Conservation (phyloP, 2,329 filamentous ascomycete genomes). For the Penicillium psychrosexuale region DNA sequence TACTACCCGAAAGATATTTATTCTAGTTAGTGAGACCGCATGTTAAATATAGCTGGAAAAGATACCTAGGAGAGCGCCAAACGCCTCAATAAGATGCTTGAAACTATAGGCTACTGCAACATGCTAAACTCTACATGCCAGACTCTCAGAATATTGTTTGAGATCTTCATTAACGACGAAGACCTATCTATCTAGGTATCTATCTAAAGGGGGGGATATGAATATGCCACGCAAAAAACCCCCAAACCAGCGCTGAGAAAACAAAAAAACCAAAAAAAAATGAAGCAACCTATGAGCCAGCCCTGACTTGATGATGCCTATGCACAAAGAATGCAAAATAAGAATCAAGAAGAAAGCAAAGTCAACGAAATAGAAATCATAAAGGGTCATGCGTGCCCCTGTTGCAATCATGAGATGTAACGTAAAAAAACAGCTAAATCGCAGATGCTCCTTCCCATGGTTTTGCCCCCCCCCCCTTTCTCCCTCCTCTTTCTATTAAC, state of each 20-base stretch:
- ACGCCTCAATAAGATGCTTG: background rate
- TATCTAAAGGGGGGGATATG: conserved; percentile 15
- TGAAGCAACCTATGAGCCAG: conserved; percentile 4
- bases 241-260: conserved; percentile 10
- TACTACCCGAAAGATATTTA: background rate
- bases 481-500: conserved; percentile 8
- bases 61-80: background rate
- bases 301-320: conserved; percentile 9
- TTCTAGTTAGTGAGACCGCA: background rate
- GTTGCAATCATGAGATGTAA: conserved; percentile 17
- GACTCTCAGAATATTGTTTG: background rate
- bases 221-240: conserved; percentile 6
- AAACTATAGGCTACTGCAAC: background rate
- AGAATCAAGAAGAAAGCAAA: conserved; percentile 7
- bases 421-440: conserved; percentile 15
- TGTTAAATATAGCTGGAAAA: background rate
- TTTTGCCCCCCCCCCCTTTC: background rate
- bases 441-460: conserved; percentile 12
- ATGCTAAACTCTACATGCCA: background rate
- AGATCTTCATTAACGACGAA: background rate
- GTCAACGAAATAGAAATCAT: conserved; percentile 9
- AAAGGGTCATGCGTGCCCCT: conserved; percentile 13
- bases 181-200: conserved; percentile 24
- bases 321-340: conserved; percentile 15
- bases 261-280: conserved; percentile 11